Percentiles rank a stretch among this genome's conserved stretches.
Conservation (phyloP, 1,284 basidiomycete species). For the Crepidotus sp. region DNA sequence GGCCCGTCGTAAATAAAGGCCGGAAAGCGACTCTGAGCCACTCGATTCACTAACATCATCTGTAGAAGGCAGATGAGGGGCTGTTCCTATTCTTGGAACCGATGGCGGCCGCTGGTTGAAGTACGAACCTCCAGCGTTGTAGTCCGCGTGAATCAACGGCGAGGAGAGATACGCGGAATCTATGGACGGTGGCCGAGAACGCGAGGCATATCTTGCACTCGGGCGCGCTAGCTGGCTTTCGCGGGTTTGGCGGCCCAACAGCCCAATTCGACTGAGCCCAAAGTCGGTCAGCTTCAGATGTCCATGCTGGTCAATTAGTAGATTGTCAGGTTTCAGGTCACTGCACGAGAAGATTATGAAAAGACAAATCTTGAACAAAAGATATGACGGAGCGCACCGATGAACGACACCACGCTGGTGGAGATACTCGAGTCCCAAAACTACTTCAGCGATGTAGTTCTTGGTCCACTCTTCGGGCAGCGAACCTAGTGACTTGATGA, state of each 20-base stretch:
- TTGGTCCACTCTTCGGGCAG: slow-evolving; percentile 95
- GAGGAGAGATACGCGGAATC: slow-evolving; percentile 75
- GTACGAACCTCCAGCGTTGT: slow-evolving; percentile 64
- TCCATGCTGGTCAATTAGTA: slow-evolving; percentile 92
- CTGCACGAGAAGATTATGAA: slow-evolving; percentile 35
- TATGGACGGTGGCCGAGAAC: slow-evolving; percentile 72
- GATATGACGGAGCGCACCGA: slow-evolving; percentile 55
- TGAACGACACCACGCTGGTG: slow-evolving; percentile 94
- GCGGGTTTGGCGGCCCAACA: slow-evolving; percentile 92
- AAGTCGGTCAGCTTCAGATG: slow-evolving; percentile 98
- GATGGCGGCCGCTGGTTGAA: slow-evolving; percentile 60
- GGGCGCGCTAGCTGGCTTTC: slow-evolving; percentile 56
- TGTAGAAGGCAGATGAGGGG: slow-evolving; percentile 56
- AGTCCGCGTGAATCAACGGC: slow-evolving; percentile 54
- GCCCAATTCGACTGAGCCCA: slow-evolving; percentile 92
- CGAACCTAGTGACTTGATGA: slow-evolving; percentile 92
- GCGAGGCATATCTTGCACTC: slow-evolving; percentile 53
- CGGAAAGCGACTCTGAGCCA: slow-evolving; percentile 69
- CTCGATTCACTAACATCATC: slow-evolving; percentile 83
- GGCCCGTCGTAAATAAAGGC: slow-evolving; percentile 48
- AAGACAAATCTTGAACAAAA: slow-evolving; percentile 8
- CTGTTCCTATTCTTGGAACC: slow-evolving; percentile 48
- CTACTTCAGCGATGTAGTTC: slow-evolving; percentile 94
- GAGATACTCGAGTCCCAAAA: slow-evolving; percentile 90
- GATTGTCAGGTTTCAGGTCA: slow-evolving; percentile 96